Evolutionary conservation across 2,329 filamentous ascomycete species (phyloP).

Genomic region (Macrophomina tecta): DNA sequence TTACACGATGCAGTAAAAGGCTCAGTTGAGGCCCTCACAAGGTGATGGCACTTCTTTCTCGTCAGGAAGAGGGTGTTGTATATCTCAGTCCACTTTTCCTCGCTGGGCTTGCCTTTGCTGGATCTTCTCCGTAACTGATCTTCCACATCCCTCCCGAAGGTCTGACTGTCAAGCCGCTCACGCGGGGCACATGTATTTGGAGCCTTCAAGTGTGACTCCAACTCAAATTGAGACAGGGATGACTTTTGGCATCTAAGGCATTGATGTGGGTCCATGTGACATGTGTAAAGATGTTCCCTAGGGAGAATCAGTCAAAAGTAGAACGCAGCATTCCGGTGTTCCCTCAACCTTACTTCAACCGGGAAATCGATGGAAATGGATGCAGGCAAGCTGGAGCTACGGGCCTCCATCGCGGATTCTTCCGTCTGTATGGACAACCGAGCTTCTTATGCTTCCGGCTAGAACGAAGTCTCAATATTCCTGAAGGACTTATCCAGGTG

Average conservation of each 20-base stretch:
- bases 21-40: background rate
- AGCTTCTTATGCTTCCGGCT: background rate
- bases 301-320: background rate
- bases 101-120: background rate
- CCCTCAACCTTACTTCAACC: background rate
- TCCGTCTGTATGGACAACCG: background rate
- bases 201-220: background rate
- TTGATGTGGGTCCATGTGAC: background rate
- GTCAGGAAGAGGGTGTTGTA: background rate
- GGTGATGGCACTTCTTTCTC: background rate
- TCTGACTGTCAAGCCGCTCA: background rate
- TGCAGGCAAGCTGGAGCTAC: background rate
- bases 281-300: constrained; percentile 2
- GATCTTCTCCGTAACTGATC: background rate
- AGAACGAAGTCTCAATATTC: background rate
- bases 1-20: no score
- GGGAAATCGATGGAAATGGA: background rate
- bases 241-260: background rate
- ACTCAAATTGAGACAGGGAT: accelerated
- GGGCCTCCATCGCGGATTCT: background rate
- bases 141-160: background rate
- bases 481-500: no score
- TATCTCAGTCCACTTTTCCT: background rate
- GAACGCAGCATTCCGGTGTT: background rate
- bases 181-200: background rate